phyloP scores from a whole-genome alignment of 2,329 filamentous ascomycete species.

The Penicillium corylophilum region DNA sequence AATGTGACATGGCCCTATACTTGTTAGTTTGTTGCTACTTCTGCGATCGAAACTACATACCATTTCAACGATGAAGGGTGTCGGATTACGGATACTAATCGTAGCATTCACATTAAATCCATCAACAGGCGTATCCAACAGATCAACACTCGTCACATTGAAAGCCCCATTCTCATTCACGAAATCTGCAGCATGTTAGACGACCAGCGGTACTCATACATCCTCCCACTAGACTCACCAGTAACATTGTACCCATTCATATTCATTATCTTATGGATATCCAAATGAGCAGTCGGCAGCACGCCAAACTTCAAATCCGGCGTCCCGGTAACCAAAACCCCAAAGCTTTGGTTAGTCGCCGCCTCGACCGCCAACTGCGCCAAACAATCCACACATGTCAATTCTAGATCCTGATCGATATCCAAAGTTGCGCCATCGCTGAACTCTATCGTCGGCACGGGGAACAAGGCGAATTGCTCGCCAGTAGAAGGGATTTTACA shows the following conservation, averaged over 20 bases:
- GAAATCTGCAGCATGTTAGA: slow-evolving; percentile 16
- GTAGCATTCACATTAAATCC: slow-evolving; percentile 31
- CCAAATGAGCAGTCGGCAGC: slow-evolving; percentile 24
- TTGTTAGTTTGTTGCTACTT: neutral
- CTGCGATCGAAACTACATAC: slow-evolving; percentile 7
- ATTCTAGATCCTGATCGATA: slow-evolving; percentile 25
- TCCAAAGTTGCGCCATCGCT: slow-evolving; percentile 10
- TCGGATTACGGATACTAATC: slow-evolving; percentile 21
- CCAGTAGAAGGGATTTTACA: slow-evolving; percentile 13
- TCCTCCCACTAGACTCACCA: slow-evolving; percentile 6
- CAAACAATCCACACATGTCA: slow-evolving; percentile 27
- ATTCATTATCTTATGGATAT: slow-evolving; percentile 23
- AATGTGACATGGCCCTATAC: slow-evolving; percentile 23
- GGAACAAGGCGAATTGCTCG: slow-evolving; percentile 19
- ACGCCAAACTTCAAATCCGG: slow-evolving; percentile 20
- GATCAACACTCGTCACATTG: slow-evolving; percentile 23
- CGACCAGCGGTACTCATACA: neutral
- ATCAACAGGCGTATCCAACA: slow-evolving; percentile 16
- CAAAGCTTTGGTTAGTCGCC: slow-evolving; percentile 18
- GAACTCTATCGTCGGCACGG: slow-evolving; percentile 20
- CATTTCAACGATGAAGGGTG: slow-evolving; percentile 22
- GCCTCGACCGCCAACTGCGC: slow-evolving; percentile 18
- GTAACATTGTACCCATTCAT: slow-evolving; percentile 26
- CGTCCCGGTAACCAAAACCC: slow-evolving; percentile 18
- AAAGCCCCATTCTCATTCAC: slow-evolving; percentile 20